Conservation (phyloP, 768 basidiomycete genomes). For the Piloderma croceum region DNA sequence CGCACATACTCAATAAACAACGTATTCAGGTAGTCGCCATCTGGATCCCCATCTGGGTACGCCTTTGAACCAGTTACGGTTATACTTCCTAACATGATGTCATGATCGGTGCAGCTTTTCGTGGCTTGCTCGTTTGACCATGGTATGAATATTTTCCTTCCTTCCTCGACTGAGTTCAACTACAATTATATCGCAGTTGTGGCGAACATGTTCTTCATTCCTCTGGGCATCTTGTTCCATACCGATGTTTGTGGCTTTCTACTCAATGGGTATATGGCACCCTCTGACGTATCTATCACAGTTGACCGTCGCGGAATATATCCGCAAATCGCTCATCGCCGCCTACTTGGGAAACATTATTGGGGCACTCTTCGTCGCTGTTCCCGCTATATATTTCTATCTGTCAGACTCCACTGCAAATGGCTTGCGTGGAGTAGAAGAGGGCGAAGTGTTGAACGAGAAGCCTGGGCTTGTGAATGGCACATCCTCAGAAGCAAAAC, state of each 20-base stretch:
- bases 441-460: constrained; percentile 22
- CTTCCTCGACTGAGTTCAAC: not conserved
- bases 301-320: constrained; percentile 53
- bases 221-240: constrained; percentile 65
- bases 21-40: constrained; percentile 45
- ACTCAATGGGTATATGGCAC: not conserved
- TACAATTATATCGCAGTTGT: constrained; percentile 36
- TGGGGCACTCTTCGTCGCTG: constrained; percentile 56
- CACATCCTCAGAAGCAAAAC: too few relatives aligned
- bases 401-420: constrained; percentile 43
- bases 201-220: constrained; percentile 74
- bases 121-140: constrained; percentile 70
- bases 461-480: too few relatives aligned
- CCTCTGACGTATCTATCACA: constrained; percentile 17
- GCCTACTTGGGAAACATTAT: constrained; percentile 62
- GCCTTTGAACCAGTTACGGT: constrained; percentile 10
- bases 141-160: constrained; percentile 38
- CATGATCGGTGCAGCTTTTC: constrained; percentile 43
- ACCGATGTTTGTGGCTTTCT: constrained; percentile 43
- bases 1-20: not conserved
- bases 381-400: constrained; percentile 63
- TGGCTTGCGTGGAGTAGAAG: constrained; percentile 37
- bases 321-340: constrained; percentile 66
- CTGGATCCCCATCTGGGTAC: constrained; percentile 74
- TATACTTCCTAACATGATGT: not conserved